Base-by-base conservation (phyloP, 768 basidiomycete genomes). In the Lentinula guzmanii region DNA sequence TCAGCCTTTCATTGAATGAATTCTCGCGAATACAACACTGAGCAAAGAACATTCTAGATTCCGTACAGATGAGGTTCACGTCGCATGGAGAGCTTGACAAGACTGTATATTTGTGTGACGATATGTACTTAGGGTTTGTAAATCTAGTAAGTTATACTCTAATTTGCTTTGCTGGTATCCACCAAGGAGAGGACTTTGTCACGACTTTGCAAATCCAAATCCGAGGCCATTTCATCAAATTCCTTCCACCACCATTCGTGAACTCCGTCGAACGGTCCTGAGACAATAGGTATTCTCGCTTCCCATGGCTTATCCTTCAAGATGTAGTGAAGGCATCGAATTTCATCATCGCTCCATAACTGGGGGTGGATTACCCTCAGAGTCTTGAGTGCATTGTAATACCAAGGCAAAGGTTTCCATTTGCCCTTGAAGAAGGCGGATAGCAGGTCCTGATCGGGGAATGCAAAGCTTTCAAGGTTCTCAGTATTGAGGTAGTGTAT, bases 371-470 rank as follows among this genome's bases (percentile, higher is more conserved):
- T 79, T 35, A 77, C 68, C 50, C 89, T 81, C 66, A 93, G 72
- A n/a, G 95, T 91, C 75, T 93, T 95, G 64, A 98, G 79, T 0
- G 94, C 95, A 67, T 99, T 99, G 73, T 94, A 95, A 63, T 86
- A 86, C 86, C 91, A 97, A 1, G 87, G 83, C 43, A 96, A 73
- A 4, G 91, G 87, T 58, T 77, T 81, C 91, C 92, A 95, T 70
- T 73, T 85, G 16, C 88, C 89, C 60, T 79, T 73, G 77, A 96
- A 98, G 69, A 86, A 84, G 35, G 81, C 82, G 1, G 95, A 82
- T 35, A 98, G 83, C 35, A 97, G 80, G 66, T 99, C 96, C 72
- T 99, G 96, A 72, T 99, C 96, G 1, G 93, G 87, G 71, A 98
- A 97, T 50, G 70, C 73, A 66, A 78, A 84, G 37, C 72, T 74